Evolutionary conservation across 208 protist genomes (phyloP), one percentile per base, ranked within the genome.

Genomic region (Acanthamoeba triangularis): DNA sequence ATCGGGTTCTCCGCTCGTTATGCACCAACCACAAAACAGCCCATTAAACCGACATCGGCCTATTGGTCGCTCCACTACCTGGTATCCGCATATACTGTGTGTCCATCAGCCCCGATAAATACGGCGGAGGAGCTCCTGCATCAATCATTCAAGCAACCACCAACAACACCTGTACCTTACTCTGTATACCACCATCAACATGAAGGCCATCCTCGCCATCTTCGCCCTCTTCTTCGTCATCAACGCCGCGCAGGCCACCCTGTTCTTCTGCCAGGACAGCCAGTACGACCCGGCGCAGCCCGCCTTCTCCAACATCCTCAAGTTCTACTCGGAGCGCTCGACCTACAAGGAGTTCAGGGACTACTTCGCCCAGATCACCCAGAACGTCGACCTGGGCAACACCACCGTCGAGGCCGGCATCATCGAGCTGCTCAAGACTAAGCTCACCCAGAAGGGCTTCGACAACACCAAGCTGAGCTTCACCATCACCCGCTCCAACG

Each of bases 191-290:
- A n/a, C n/a, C n/a, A 74, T 37, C 14, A 33, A 44, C 14, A 76
- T 76, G 67, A 76, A 76, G 67, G 28, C 35, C 67, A 44, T 76
- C 67, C 67, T 76, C 35, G 67, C 67, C 33, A 2, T 41, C 35
- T 76, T 76, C 28, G 67, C 67, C 35, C 28, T 76, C 35, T 41
- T 76, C 33, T 41, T 76, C 67, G 8, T 33, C n/a, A 13, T 76
- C 67, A 41, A 33, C 35, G 14, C 67, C 33, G 67, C 67, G 33
- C 67, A 76, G 67, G 67, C 67, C 33, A 16, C 28, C 33, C 67
- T 76, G 3, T 76, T 76, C 67, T 76, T 76, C 67, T 76, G 67
- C 67, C 67, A 76, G 67, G 67, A 76, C 67, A 44, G 33, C 33
- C 33, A 44, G 67, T 76, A 76, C 18, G 67, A 76, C 67, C 67